phyloP scores from a whole-genome alignment of 805 yeast species.

The Danielozyma ontarioensis region DNA sequence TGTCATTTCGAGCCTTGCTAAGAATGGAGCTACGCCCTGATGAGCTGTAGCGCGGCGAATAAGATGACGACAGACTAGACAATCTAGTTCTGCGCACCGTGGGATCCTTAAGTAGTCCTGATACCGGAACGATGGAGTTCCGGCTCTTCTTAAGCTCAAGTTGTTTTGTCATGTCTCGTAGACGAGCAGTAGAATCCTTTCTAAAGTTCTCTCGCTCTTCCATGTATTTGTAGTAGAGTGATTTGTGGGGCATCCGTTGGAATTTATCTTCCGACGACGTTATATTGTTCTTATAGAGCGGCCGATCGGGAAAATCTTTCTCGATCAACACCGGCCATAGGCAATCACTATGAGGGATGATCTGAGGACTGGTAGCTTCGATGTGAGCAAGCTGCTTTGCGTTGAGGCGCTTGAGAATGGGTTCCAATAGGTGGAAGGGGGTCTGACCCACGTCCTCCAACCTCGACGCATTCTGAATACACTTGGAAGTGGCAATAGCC shows the following conservation, averaged over 20 bases:
- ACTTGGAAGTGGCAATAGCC: slow-evolving; percentile 8
- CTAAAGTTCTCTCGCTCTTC: slow-evolving; percentile 40
- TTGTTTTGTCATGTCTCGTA: slow-evolving; percentile 37
- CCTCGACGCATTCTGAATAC: slow-evolving; percentile 15
- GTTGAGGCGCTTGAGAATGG: slow-evolving; percentile 40
- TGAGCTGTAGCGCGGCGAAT: neutral
- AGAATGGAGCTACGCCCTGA: slow-evolving; percentile 21
- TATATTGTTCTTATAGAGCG: slow-evolving; percentile 11
- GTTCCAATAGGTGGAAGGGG: slow-evolving; percentile 43
- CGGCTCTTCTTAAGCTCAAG: slow-evolving; percentile 36
- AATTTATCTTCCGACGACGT: neutral
- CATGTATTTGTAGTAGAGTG: slow-evolving; percentile 33
- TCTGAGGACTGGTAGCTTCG: slow-evolving; percentile 39
- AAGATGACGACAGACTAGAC: no score
- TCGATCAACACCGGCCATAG: slow-evolving; percentile 42
- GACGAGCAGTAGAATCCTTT: slow-evolving; percentile 38
- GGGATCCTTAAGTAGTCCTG: slow-evolving; percentile 23
- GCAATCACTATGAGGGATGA: slow-evolving; percentile 37
- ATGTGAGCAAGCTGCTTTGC: slow-evolving; percentile 35
- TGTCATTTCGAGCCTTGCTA: slow-evolving; percentile 30
- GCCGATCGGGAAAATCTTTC: slow-evolving; percentile 46
- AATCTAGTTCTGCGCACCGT: slow-evolving; percentile 19
- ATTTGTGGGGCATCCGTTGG: slow-evolving; percentile 27
- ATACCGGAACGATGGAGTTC: slow-evolving; percentile 33
- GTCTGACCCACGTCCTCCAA: slow-evolving; percentile 20